Conservation (phyloP, 768 basidiomycete genomes). For the Lenzites betulinus region DNA sequence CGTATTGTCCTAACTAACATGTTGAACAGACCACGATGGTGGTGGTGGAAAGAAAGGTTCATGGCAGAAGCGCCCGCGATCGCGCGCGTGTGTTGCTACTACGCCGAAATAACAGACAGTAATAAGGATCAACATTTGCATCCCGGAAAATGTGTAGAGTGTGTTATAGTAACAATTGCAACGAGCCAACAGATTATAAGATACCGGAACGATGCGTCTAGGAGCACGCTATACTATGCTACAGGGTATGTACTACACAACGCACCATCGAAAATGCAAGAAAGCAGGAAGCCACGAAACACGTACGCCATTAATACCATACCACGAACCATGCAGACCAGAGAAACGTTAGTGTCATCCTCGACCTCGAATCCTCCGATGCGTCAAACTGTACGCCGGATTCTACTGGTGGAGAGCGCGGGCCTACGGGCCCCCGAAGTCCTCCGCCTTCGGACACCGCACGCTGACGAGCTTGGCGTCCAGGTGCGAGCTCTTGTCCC, state of each 20-base stretch:
- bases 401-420: too few relatives aligned
- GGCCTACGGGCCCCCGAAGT: not conserved
- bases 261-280: not conserved
- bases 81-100: not conserved
- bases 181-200: not conserved
- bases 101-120: not conserved
- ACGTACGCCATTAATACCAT: not conserved
- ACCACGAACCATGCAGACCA: not conserved
- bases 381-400: too few relatives aligned
- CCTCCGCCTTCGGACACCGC: slow-evolving; percentile 24
- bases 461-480: slow-evolving; percentile 49
- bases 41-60: not conserved
- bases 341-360: not conserved
- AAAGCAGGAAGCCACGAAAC: not conserved
- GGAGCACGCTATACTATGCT: not conserved
- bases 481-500: slow-evolving; percentile 51
- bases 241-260: not conserved
- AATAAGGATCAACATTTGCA: not conserved
- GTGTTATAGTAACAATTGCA: not conserved
- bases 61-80: not conserved
- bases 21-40: not conserved
- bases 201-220: not conserved
- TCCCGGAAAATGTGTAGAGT: not conserved
- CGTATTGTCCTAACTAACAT: too few relatives aligned
- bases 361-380: not conserved